These are phyloP conservation scores for Penicillium cataractarum DNA, from an alignment of 495 filamentous ascomycete genomes.

Conservation along the genomic window DNA sequence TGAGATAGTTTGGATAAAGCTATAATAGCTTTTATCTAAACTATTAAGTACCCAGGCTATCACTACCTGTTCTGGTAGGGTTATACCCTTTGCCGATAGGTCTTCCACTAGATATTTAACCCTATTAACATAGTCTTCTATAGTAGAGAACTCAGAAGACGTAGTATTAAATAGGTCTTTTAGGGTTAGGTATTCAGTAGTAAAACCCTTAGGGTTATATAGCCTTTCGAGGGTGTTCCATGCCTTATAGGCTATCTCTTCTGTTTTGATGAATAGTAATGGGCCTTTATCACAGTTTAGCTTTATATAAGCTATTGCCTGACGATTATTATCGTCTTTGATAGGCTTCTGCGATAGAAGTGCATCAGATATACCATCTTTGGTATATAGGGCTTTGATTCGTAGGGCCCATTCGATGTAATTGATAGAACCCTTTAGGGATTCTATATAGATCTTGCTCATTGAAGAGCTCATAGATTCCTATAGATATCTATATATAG, in stretches of 20 bases:
- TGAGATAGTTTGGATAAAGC: neutral
- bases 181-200: neutral
- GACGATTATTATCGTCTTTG: neutral
- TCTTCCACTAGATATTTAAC: neutral
- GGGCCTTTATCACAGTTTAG: neutral
- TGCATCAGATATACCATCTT: neutral
- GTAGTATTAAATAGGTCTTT: neutral
- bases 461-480: neutral
- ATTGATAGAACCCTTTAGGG: neutral
- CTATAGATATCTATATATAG: no score
- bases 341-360: neutral
- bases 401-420: neutral
- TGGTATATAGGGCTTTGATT: neutral
- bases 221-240: neutral
- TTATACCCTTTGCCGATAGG: neutral
- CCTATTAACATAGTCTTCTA: neutral
- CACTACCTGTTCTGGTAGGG: neutral
- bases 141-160: neutral
- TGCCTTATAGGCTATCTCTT: neutral
- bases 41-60: neutral
- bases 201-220: conserved; percentile 3
- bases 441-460: neutral
- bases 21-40: neutral
- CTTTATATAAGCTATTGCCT: neutral
- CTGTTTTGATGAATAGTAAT: neutral